phyloP scores from a whole-genome alignment of 179 eudicot genomes.

The Amaranthus tricolor region DNA sequence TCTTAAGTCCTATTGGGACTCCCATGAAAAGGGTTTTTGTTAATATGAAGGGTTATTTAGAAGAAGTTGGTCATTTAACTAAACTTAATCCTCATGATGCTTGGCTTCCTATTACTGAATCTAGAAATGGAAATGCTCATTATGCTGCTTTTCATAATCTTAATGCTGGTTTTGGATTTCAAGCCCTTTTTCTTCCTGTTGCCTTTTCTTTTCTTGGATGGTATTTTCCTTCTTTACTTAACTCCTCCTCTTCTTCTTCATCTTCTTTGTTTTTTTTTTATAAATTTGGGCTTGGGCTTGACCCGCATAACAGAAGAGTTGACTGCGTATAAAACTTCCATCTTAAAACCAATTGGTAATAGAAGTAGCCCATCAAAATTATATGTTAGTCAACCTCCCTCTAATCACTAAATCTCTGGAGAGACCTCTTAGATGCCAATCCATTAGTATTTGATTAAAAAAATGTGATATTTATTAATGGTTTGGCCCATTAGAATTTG shows the following conservation, averaged over 20 bases:
- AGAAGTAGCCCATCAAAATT: no score
- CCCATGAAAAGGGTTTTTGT: slow-evolving; percentile 87
- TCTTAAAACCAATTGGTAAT: no score
- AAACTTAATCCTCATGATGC: slow-evolving; percentile 92
- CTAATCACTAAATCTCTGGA: no score
- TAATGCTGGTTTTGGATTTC: slow-evolving; percentile 90
- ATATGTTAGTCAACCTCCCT: no score
- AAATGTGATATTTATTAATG: no score
- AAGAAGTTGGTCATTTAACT: slow-evolving; percentile 82
- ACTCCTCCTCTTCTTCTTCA: no score
- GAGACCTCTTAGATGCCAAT: no score
- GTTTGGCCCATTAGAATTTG: no score
- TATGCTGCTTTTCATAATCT: slow-evolving; percentile 89
- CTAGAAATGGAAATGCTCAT: slow-evolving; percentile 84
- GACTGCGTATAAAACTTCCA: no score
- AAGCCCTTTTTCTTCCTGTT: slow-evolving; percentile 77
- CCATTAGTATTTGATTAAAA: no score
- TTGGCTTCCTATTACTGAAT: slow-evolving; percentile 94
- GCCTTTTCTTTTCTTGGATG: slow-evolving; percentile 94
- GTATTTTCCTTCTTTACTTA: slow-evolving; percentile 26
- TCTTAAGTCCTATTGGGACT: slow-evolving; percentile 89
- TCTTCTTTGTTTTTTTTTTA: not conserved
- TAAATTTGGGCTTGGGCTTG: no score
- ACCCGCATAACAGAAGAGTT: no score
- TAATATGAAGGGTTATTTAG: slow-evolving; percentile 82